Percentiles rank a stretch among this genome's conserved stretches.
These are phyloP conservation scores for Globisporangium middletonii DNA, from an alignment of 352 stramenopile genomes.

Conservation along the genomic window DNA sequence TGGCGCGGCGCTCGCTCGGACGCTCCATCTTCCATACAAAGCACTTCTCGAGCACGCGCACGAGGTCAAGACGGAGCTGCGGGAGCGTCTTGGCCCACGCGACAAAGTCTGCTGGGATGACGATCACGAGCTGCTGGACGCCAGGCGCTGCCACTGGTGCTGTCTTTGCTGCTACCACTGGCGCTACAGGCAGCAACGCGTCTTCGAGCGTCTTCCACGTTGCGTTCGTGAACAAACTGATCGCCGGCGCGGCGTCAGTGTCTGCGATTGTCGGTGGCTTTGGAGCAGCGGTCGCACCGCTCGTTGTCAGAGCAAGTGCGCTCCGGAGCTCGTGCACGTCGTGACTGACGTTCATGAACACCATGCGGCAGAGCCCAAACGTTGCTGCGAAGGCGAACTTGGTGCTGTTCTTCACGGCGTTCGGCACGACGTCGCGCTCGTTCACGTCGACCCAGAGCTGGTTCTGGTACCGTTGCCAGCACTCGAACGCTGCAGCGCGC, in stretches of 20 bases:
- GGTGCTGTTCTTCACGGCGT: slow-evolving; percentile 40
- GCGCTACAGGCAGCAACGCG: slow-evolving; percentile 17
- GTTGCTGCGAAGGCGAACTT: slow-evolving; percentile 45
- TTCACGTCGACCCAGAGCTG: slow-evolving; percentile 63
- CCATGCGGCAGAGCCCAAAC: slow-evolving; percentile 41
- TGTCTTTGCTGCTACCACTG: slow-evolving; percentile 3
- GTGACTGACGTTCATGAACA: slow-evolving; percentile 53
- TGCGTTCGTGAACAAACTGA: slow-evolving; percentile 42
- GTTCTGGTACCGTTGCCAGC: slow-evolving; percentile 80
- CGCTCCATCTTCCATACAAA: slow-evolving; percentile 59
- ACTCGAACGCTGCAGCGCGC: slow-evolving; percentile 39
- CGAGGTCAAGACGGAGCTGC: slow-evolving; percentile 33
- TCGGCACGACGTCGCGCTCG: slow-evolving; percentile 46
- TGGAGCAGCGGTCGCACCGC: neutral
- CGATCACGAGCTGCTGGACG: slow-evolving; percentile 49
- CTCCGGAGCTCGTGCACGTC: slow-evolving; percentile 31
- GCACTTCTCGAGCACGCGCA: slow-evolving; percentile 52
- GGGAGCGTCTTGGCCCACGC: slow-evolving; percentile 27
- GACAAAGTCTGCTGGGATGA: slow-evolving; percentile 47
- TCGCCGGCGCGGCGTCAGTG: neutral
- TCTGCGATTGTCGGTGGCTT: neutral
- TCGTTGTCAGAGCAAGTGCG: neutral
- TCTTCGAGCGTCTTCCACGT: slow-evolving; percentile 67
- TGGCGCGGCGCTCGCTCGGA: slow-evolving; percentile 24
- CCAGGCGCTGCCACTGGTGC: slow-evolving; percentile 9